A percentile compares a stretch with the other conserved stretches of the same genome.
Evolutionary conservation across 768 basidiomycete species (phyloP).

Genomic region (Lactarius sp.): DNA sequence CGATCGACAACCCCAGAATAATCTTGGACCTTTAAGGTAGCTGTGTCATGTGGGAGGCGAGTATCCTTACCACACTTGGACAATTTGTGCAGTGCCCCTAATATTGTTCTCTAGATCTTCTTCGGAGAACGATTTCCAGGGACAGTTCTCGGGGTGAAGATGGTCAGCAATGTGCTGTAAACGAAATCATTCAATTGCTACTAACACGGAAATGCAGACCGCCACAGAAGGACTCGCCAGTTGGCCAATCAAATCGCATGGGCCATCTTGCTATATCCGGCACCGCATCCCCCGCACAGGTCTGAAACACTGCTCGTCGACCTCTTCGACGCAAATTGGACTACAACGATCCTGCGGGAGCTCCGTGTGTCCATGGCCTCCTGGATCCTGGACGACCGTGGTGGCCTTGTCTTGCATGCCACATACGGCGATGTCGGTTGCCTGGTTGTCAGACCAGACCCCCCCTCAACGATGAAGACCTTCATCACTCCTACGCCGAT

Average conservation of each 20-base stretch:
- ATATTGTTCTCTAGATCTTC: conserved; percentile 1
- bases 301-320: conserved; percentile 18
- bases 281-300: conserved; percentile 17
- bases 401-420: conserved; percentile 9
- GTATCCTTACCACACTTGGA: not conserved
- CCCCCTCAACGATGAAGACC: conserved; percentile 4
- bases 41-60: conserved; percentile 15
- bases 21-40: too few relatives aligned
- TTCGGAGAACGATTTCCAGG: conserved; percentile 18
- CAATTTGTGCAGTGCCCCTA: too few relatives aligned
- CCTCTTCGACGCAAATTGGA: conserved; percentile 12
- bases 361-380: conserved; percentile 18
- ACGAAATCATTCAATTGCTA: not conserved
- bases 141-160: conserved; percentile 7
- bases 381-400: conserved; percentile 13
- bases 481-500: not conserved
- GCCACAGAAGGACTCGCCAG: conserved; percentile 11
- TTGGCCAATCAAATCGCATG: conserved; percentile 14
- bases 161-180: not conserved
- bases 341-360: conserved; percentile 4
- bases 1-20: too few relatives aligned
- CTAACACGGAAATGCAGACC: not conserved
- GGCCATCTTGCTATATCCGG: conserved; percentile 14
- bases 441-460: conserved; percentile 1
- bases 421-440: conserved; percentile 17